Evolutionary conservation across 2,329 filamentous ascomycete species (phyloP).

Genomic region (Talaromyces marneffei): DNA sequence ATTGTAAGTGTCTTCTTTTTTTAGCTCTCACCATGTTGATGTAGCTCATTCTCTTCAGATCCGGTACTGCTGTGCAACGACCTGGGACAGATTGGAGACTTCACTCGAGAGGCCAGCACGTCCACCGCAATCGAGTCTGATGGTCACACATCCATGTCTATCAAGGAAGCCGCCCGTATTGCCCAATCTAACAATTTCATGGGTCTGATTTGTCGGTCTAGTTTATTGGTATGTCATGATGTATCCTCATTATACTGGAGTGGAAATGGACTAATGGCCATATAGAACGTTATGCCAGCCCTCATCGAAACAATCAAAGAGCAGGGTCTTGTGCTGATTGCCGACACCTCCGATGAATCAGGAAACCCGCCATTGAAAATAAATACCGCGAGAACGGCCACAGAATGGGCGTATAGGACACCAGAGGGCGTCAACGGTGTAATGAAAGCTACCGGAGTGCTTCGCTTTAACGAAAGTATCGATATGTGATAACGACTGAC

Average conservation of each 20-base stretch:
- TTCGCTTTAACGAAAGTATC: slow-evolving; percentile 91
- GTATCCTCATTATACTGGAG: background rate
- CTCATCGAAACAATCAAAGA: slow-evolving; percentile 91
- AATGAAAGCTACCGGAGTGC: slow-evolving; percentile 75
- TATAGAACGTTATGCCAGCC: slow-evolving; percentile 83
- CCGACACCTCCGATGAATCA: slow-evolving; percentile 67
- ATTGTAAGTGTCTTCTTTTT: slow-evolving; percentile 56
- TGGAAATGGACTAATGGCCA: background rate
- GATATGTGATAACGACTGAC: slow-evolving; percentile 49
- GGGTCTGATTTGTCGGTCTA: slow-evolving; percentile 86
- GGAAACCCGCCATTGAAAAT: slow-evolving; percentile 20
- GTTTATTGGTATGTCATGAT: slow-evolving; percentile 59
- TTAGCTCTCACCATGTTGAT: background rate
- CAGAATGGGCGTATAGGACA: slow-evolving; percentile 46
- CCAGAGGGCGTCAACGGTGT: slow-evolving; percentile 83
- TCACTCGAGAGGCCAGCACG: slow-evolving; percentile 32
- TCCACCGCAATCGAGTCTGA: slow-evolving; percentile 50
- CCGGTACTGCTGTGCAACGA: slow-evolving; percentile 95
- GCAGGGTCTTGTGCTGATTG: slow-evolving; percentile 83
- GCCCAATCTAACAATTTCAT: slow-evolving; percentile 97
- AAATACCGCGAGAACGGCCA: slow-evolving; percentile 27
- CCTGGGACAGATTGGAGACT: slow-evolving; percentile 54
- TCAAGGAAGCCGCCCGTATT: slow-evolving; percentile 91
- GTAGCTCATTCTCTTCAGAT: slow-evolving; percentile 42
- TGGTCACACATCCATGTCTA: slow-evolving; percentile 70